A percentile compares a stretch with the other conserved stretches of the same genome.
These are phyloP conservation scores for Scheffersomyces lignosus DNA, from an alignment of 805 yeast genomes.

Conservation along the genomic window DNA sequence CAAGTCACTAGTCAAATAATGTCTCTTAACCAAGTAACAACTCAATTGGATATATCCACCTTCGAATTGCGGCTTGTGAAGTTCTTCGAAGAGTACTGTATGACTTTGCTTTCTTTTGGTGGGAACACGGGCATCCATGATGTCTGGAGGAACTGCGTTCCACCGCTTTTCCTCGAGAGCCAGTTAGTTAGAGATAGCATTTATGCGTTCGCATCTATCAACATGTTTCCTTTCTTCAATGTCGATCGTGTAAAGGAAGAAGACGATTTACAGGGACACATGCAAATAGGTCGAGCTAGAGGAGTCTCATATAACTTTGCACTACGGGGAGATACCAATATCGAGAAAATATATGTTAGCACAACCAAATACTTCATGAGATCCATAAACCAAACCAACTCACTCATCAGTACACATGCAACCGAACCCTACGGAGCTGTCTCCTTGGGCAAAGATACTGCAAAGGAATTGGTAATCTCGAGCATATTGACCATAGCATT, in stretches of 20 bases:
- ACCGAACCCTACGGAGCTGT: neutral
- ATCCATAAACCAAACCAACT: conserved; percentile 15
- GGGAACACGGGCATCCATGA: conserved; percentile 17
- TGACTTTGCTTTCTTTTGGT: conserved; percentile 25
- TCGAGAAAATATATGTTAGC: conserved; percentile 14
- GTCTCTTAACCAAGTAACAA: conserved; percentile 16
- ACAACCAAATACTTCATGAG: conserved; percentile 25
- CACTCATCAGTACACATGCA: conserved; percentile 4
- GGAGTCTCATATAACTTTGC: neutral
- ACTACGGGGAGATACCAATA: neutral
- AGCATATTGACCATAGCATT: conserved; percentile 26
- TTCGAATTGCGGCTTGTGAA: conserved; percentile 26
- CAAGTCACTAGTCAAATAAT: conserved; percentile 1
- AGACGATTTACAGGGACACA: conserved; percentile 6
- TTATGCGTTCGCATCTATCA: conserved; percentile 23
- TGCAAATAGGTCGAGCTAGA: neutral
- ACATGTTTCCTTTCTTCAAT: conserved; percentile 25
- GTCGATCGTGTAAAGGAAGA: conserved; percentile 8
- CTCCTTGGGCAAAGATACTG: neutral
- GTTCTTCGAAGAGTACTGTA: conserved; percentile 29
- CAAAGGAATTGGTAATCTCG: conserved; percentile 18
- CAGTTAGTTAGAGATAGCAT: conserved; percentile 25
- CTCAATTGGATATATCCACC: conserved; percentile 17
- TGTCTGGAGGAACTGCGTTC: conserved; percentile 29
- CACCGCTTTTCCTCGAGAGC: conserved; percentile 22